Percentiles rank a stretch among this genome's conserved stretches.
phyloP scores from a whole-genome alignment of 345 rosid species.

The Syzygium oleosum region DNA sequence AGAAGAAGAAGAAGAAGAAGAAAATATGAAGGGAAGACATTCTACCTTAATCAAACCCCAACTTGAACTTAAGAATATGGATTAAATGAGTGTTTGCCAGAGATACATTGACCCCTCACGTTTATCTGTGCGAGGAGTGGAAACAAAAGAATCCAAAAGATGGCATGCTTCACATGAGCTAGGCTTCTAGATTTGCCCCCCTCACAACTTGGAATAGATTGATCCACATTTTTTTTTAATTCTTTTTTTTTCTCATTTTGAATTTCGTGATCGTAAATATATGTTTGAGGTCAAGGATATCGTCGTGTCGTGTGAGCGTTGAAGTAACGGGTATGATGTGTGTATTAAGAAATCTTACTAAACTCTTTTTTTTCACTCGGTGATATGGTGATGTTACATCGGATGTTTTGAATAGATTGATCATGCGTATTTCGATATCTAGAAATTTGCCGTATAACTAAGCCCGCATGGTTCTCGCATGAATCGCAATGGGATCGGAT shows the following conservation, averaged over 20 bases:
- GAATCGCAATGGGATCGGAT: neutral
- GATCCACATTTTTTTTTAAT: neutral
- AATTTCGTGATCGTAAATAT: neutral
- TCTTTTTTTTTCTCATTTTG: neutral
- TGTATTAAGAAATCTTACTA: neutral
- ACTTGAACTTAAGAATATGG: neutral
- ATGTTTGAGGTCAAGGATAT: neutral
- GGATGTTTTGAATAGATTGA: neutral
- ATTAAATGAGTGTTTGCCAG: neutral
- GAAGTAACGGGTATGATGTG: neutral
- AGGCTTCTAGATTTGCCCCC: neutral
- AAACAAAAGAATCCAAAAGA: neutral
- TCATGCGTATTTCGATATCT: neutral
- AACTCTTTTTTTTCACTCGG: neutral
- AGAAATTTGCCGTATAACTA: neutral
- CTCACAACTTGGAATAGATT: neutral
- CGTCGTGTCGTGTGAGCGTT: neutral
- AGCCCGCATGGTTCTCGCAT: neutral
- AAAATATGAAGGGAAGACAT: neutral
- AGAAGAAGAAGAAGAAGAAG: neutral
- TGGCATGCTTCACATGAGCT: neutral
- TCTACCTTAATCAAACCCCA: neutral
- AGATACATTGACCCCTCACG: neutral
- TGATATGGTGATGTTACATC: rapidly evolving
- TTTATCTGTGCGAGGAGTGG: neutral